A percentile compares a stretch with the other conserved stretches of the same genome.
Evolutionary conservation across 441 rosid genomes (phyloP).

Genomic region (Aquilaria agallochum): DNA sequence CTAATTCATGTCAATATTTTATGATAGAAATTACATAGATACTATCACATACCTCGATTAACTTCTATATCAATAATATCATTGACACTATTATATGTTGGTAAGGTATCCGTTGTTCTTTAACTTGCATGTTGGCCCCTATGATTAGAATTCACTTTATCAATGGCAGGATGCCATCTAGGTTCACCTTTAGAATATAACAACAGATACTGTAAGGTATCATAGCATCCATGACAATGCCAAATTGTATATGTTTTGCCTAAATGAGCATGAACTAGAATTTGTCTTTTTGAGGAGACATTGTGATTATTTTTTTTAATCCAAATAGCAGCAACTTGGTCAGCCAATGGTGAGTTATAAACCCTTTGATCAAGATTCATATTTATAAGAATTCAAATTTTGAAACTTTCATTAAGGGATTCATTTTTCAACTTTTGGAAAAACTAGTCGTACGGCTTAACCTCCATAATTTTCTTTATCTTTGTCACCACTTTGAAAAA

Average conservation of each 20-base stretch:
- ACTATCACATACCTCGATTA: too few relatives aligned
- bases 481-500: too few relatives aligned
- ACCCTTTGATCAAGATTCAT: neutral
- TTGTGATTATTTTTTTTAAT: neutral
- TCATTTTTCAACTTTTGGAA: neutral
- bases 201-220: neutral
- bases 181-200: neutral
- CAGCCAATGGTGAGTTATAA: neutral
- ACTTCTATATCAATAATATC: neutral
- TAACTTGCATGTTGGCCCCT: neutral
- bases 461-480: neutral
- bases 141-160: neutral
- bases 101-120: neutral
- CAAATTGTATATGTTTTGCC: neutral
- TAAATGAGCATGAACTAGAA: neutral
- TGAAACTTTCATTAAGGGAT: too few relatives aligned
- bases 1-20: too few relatives aligned
- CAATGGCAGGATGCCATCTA: neutral
- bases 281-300: neutral
- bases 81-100: neutral
- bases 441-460: neutral
- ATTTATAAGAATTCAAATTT: neutral
- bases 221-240: neutral
- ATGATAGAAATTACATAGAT: too few relatives aligned
- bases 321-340: neutral